These are phyloP conservation scores for Neckera pumila DNA, from an alignment of 225 moss, liverwort and hornwort genomes.

Conservation along the genomic window DNA sequence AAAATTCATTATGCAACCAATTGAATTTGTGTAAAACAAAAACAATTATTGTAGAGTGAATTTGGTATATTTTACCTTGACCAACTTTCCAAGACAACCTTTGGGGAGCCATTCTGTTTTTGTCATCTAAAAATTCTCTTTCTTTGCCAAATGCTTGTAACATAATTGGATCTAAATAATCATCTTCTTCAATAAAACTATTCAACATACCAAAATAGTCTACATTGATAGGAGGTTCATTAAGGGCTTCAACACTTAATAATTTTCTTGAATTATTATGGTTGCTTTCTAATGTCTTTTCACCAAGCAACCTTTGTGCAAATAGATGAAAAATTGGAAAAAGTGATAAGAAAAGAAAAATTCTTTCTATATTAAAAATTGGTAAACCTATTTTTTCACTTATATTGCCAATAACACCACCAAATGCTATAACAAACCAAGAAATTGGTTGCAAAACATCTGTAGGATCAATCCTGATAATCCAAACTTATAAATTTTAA, in stretches of 20 bases:
- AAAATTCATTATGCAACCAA: not conserved
- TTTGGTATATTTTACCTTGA: not conserved
- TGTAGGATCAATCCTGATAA: not conserved
- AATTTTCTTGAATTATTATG: not conserved
- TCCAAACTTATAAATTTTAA: not conserved
- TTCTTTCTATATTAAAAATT: slow-evolving; percentile 6
- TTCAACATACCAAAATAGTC: slow-evolving; percentile 24
- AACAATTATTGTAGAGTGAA: not conserved
- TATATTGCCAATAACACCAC: slow-evolving; percentile 9
- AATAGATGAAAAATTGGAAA: slow-evolving; percentile 22
- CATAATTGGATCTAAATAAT: not conserved
- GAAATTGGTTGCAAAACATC: slow-evolving; percentile 1
- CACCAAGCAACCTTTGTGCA: not conserved
- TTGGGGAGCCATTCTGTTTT: not conserved
- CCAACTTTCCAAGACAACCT: not conserved
- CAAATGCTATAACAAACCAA: slow-evolving; percentile 7
- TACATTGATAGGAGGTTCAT: not conserved
- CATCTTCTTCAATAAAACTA: slow-evolving; percentile 9
- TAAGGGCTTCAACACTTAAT: not conserved
- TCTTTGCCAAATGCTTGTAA: not conserved
- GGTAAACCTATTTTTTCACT: not conserved
- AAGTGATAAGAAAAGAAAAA: slow-evolving; percentile 15
- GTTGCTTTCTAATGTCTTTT: not conserved
- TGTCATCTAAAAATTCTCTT: not conserved
- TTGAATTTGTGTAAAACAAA: not conserved